phyloP scores from a whole-genome alignment of 352 stramenopile species.

The Lagenidium sp. region DNA sequence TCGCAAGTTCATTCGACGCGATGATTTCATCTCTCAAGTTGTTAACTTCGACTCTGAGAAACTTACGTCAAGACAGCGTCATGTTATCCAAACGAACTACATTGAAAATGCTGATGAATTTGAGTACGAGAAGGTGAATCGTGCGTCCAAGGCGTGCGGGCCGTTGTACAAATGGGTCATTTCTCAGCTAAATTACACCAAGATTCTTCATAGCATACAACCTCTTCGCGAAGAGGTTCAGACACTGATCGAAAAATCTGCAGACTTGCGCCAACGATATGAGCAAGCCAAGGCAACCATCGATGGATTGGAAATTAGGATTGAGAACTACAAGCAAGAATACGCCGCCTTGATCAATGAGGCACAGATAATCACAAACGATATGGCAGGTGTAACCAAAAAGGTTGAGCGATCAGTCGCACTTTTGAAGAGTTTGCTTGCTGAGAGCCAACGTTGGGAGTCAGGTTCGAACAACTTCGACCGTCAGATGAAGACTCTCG shows the following conservation, averaged over 20 bases:
- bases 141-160: constrained; percentile 95
- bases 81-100: constrained; percentile 95
- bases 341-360: constrained; percentile 98
- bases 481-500: constrained; percentile 93
- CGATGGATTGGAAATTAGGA: constrained; percentile 91
- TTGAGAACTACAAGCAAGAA: constrained; percentile 97
- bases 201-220: constrained; percentile 98
- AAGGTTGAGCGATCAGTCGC: constrained; percentile 96
- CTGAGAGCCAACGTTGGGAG: constrained; percentile 98
- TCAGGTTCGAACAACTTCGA: constrained; percentile 96
- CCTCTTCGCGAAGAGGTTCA: constrained; percentile 98
- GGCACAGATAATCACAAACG: constrained; percentile 96
- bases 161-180: constrained; percentile 99
- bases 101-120: constrained; percentile 88
- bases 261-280: constrained; percentile 90
- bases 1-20: constrained; percentile 94
- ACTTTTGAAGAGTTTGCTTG: constrained; percentile 96
- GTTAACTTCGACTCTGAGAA: constrained; percentile 99
- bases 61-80: constrained; percentile 90
- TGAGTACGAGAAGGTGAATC: constrained; percentile 89
- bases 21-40: constrained; percentile 99
- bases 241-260: constrained; percentile 91
- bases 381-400: constrained; percentile 96
- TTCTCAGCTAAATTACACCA: constrained; percentile 98
- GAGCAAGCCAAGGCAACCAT: constrained; percentile 91